A percentile compares a stretch with the other conserved stretches of the same genome.
Evolutionary conservation across 331 rosid species (phyloP).

Genomic region (Acacia pycnantha): DNA sequence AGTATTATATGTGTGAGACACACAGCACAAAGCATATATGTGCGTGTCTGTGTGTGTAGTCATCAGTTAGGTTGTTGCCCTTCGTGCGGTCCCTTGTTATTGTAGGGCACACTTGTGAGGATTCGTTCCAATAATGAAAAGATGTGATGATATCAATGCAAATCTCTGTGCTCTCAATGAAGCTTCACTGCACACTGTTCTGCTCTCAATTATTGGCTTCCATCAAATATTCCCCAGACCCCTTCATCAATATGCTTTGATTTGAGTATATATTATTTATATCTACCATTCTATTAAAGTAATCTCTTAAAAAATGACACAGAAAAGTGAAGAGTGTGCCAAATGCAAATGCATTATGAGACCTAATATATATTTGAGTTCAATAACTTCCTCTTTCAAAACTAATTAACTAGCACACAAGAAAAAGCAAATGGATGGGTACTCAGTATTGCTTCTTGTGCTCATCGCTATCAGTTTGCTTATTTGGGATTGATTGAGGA

Average conservation of each 20-base stretch:
- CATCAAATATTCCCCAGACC: not conserved
- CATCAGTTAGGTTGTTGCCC: not conserved
- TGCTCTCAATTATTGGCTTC: conserved; percentile 40
- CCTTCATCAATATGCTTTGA: not conserved
- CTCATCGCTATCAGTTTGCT: not conserved
- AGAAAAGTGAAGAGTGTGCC: not conserved
- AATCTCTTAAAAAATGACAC: not conserved
- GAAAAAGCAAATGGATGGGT: not conserved
- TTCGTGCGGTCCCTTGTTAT: not conserved
- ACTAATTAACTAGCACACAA: not conserved
- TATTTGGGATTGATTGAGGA: conserved; percentile 15
- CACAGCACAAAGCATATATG: not conserved
- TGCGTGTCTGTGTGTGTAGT: too few relatives aligned
- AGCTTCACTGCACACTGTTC: conserved; percentile 17
- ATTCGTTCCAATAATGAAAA: conserved; percentile 16
- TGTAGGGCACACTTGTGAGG: conserved; percentile 30
- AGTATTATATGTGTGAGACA: not conserved
- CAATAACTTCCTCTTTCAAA: not conserved
- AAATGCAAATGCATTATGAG: not conserved
- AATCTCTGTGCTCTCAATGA: conserved; percentile 35
- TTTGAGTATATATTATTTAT: not conserved
- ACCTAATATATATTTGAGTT: not conserved
- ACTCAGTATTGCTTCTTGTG: not conserved
- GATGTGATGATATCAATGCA: conserved; percentile 10
- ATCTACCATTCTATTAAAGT: not conserved